Conservation (phyloP, 2,329 filamentous ascomycete species). For the Diaporthe sp. region DNA sequence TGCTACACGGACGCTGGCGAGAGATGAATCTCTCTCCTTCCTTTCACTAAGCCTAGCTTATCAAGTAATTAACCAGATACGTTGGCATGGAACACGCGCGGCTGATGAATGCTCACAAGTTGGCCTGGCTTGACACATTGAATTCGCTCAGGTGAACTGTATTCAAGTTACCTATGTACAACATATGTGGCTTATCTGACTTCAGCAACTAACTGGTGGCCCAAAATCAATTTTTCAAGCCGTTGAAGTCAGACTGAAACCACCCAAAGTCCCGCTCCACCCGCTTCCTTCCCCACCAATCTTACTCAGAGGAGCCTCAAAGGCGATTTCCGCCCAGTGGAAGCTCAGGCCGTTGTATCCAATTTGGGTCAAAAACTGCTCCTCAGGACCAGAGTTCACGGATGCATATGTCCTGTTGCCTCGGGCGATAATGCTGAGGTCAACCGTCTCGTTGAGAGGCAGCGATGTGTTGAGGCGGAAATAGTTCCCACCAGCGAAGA, state of each 20-base stretch:
- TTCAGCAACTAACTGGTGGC: background rate
- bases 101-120: too few relatives aligned
- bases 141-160: background rate
- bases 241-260: conserved; percentile 47
- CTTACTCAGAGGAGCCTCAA: conserved; percentile 59
- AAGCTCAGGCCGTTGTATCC: conserved; percentile 57
- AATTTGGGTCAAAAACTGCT: conserved; percentile 58
- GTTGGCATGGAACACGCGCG: too few relatives aligned
- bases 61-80: too few relatives aligned
- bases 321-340: conserved; percentile 58
- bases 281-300: conserved; percentile 52
- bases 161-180: background rate
- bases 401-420: conserved; percentile 51
- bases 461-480: conserved; percentile 53
- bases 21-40: too few relatives aligned
- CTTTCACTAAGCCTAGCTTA: too few relatives aligned
- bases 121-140: background rate
- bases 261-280: conserved; percentile 51
- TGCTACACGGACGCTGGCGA: too few relatives aligned
- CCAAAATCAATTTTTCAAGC: background rate
- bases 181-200: too few relatives aligned
- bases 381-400: conserved; percentile 43
- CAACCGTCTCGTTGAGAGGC: conserved; percentile 48
- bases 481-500: conserved; percentile 53
- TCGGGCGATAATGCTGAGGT: conserved; percentile 48